Percentiles rank a stretch among this genome's conserved stretches.
phyloP scores from a whole-genome alignment of 2,329 filamentous ascomycete species.

The Chaetothyriales sp. region DNA sequence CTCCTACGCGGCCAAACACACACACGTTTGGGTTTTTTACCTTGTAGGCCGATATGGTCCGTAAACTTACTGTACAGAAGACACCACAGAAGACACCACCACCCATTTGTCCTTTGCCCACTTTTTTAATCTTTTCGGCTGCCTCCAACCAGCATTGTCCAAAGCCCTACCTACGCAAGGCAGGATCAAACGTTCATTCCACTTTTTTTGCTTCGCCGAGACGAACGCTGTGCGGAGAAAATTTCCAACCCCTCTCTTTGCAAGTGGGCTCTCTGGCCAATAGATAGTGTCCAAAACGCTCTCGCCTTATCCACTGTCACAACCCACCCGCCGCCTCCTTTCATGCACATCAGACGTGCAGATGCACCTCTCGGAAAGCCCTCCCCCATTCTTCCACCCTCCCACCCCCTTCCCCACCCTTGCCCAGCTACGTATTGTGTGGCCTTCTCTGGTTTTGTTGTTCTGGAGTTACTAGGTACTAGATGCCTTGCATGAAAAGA shows the following conservation, averaged over 20 bases:
- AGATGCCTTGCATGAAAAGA: not conserved
- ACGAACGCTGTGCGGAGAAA: not conserved
- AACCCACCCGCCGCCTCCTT: not conserved
- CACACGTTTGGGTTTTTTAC: no score
- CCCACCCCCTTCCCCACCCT: not conserved
- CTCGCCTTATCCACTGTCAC: not conserved
- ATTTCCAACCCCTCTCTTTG: not conserved
- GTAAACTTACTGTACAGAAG: not conserved
- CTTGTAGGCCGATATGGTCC: no score
- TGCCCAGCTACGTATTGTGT: not conserved
- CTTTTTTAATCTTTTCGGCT: not conserved
- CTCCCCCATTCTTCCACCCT: not conserved
- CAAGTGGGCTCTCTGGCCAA: not conserved
- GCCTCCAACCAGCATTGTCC: not conserved
- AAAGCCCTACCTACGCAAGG: not conserved
- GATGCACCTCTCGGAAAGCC: not conserved
- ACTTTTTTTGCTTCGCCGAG: not conserved
- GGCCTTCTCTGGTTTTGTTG: not conserved
- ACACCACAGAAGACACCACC: not conserved
- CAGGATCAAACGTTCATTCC: not conserved
- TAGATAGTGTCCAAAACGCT: not conserved
- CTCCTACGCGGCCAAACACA: not conserved
- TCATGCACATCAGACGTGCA: not conserved
- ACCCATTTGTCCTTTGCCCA: not conserved
- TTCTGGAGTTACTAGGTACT: not conserved